These are phyloP conservation scores for Tricholoma matsutake DNA, from an alignment of 768 basidiomycete species.

Conservation along the genomic window DNA sequence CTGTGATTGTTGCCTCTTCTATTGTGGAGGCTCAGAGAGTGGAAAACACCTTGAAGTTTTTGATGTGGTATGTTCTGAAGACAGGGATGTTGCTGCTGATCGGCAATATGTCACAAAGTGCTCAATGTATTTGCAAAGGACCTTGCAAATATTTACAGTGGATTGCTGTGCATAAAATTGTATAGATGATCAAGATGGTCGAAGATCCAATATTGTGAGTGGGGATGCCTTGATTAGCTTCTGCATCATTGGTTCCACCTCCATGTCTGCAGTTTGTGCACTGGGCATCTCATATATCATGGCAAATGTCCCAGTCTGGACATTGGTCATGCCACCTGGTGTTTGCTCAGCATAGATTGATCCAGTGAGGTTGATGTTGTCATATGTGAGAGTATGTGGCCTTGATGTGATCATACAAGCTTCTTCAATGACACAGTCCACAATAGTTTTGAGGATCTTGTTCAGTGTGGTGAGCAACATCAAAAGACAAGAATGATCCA, in stretches of 20 bases:
- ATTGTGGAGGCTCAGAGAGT: slow-evolving; percentile 19
- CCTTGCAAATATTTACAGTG: too few relatives aligned
- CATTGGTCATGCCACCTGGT: neutral
- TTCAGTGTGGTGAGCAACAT: neutral
- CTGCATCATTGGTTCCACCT: too few relatives aligned
- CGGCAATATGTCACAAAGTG: too few relatives aligned
- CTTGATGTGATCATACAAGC: neutral
- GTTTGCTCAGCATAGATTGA: slow-evolving; percentile 12
- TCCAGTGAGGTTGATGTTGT: slow-evolving; percentile 8
- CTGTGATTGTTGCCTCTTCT: slow-evolving; percentile 23
- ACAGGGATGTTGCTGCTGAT: too few relatives aligned
- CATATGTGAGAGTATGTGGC: slow-evolving; percentile 4
- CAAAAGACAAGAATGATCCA: neutral
- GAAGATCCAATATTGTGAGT: too few relatives aligned
- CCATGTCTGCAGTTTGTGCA: too few relatives aligned
- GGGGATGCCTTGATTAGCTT: too few relatives aligned
- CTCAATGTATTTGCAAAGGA: too few relatives aligned
- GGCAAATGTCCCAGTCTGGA: neutral
- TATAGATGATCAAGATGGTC: too few relatives aligned
- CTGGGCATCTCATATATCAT: too few relatives aligned
- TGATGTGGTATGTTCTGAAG: slow-evolving; percentile 13
- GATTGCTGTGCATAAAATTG: too few relatives aligned
- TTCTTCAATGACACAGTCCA: neutral
- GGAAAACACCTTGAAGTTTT: slow-evolving; percentile 14
- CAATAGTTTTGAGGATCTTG: neutral